Evolutionary conservation across 345 rosid species (phyloP), one percentile per base, ranked within the genome.

Genomic region (Murraya paniculata): DNA sequence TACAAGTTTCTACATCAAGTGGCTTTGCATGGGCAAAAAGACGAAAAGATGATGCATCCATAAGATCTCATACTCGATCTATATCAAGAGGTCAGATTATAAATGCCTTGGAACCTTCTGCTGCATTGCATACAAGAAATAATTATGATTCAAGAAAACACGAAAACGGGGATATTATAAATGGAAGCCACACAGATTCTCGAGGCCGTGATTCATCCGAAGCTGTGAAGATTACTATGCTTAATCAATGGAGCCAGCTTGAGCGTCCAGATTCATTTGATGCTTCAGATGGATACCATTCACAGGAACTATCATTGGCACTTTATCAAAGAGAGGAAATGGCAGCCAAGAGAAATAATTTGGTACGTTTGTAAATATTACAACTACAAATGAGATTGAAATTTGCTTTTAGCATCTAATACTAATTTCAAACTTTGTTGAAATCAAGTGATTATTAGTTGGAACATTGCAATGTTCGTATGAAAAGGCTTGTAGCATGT

Each of bases 11-110:
- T 66, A 79, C 86, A 33, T 95, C 98, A 48, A 91, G 90, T 80
- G 97, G 98, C 81, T 95, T 95, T 86, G 94, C 95, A 64, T 94
- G 99, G 99, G 99, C 94, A 35, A 94, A 85, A 85, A 86, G 95
- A 69, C 86, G 82, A 81, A 96, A 87, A 78, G 94, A 89, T 73
- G 91, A 91, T 25, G 84, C 85, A 78, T 85, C 87, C 25, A 36
- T 62, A 77, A 87, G 87, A 81, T 87, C 92, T 41, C 89, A 91
- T 80, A 81, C 64, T 61, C 84, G 93, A 77, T 89, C 97, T 35
- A 85, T 71, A 65, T 93, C 98, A 45, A 89, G 89, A 87, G 87
- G 95, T 79, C 87, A 86, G 74, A 64, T 85, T 66, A 80, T 61
- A 79, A 90, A 87, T 81, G 83, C 80, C 68, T 80, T 84, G 13